These are phyloP conservation scores for Cyanidioschyzon merolae DNA, from an alignment of 23 red algal species.

Conservation along the genomic window DNA sequence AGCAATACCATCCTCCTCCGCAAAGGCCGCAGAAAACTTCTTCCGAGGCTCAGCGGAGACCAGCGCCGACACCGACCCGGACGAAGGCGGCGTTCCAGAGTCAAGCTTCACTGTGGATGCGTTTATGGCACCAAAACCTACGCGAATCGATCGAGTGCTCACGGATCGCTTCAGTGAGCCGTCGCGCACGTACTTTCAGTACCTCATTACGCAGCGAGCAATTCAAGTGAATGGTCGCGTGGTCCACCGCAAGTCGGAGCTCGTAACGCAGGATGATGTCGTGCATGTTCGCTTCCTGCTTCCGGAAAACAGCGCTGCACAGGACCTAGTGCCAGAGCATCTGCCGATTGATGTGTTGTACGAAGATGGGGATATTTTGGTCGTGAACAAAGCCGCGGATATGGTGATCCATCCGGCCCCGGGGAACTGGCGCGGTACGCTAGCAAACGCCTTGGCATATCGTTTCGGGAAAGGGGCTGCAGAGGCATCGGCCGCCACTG, in stretches of 20 bases:
- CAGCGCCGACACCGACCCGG: neutral
- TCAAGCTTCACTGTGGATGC: neutral
- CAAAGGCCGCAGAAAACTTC: too few relatives aligned
- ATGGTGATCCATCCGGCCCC: slow-evolving; percentile 43
- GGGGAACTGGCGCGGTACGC: slow-evolving; percentile 82
- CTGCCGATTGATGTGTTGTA: slow-evolving; percentile 22
- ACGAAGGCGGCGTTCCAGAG: neutral
- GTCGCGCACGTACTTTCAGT: slow-evolving; percentile 55
- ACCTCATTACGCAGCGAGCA: slow-evolving; percentile 30
- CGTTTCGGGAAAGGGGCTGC: slow-evolving; percentile 23
- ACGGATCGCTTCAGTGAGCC: slow-evolving; percentile 18
- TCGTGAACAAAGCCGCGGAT: slow-evolving; percentile 24
- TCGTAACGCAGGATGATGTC: slow-evolving; percentile 7
- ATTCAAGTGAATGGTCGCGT: slow-evolving; percentile 33
- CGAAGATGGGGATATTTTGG: slow-evolving; percentile 18
- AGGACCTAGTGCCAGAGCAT: slow-evolving; percentile 16
- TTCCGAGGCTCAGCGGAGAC: too few relatives aligned
- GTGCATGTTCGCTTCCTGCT: slow-evolving; percentile 30
- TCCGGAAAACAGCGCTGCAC: neutral
- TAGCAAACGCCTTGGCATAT: slow-evolving; percentile 67
- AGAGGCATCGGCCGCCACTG: neutral
- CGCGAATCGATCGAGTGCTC: slow-evolving; percentile 63
- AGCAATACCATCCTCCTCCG: too few relatives aligned
- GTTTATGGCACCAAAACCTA: neutral
- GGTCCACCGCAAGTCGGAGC: slow-evolving; percentile 28